Evolutionary conservation across 2,329 filamentous ascomycete genomes (phyloP).

Genomic region (Stagonosporopsis cucurbitacearum): DNA sequence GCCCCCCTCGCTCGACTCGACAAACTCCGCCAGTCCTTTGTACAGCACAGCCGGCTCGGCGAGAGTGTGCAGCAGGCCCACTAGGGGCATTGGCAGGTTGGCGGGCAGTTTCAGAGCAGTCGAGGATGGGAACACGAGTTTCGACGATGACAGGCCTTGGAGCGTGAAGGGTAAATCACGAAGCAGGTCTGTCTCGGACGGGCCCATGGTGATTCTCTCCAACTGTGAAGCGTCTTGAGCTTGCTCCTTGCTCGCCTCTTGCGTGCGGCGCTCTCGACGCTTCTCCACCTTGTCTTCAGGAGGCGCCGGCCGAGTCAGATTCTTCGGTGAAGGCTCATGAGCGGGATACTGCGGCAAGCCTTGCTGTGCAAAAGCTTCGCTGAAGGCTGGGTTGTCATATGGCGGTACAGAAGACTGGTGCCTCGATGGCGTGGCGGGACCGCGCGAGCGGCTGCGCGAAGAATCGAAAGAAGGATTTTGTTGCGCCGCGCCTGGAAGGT

Average conservation of each 20-base stretch:
- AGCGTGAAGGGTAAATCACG: slow-evolving; percentile 88
- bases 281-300: slow-evolving; percentile 34
- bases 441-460: slow-evolving; percentile 25
- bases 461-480: slow-evolving; percentile 17
- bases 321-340: slow-evolving; percentile 41
- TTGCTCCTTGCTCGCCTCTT: slow-evolving; percentile 36
- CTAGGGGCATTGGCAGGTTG: slow-evolving; percentile 80
- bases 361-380: slow-evolving; percentile 57
- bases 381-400: slow-evolving; percentile 38
- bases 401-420: slow-evolving; percentile 34
- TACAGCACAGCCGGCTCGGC: slow-evolving; percentile 96
- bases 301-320: slow-evolving; percentile 25
- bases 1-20: slow-evolving; percentile 79
- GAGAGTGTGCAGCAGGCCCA: slow-evolving; percentile 86
- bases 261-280: slow-evolving; percentile 36
- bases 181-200: slow-evolving; percentile 56
- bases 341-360: slow-evolving; percentile 52
- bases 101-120: slow-evolving; percentile 76
- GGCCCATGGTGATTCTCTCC: slow-evolving; percentile 29
- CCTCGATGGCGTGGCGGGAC: slow-evolving; percentile 40
- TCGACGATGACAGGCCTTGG: slow-evolving; percentile 87
- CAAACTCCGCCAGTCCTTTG: slow-evolving; percentile 77
- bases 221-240: slow-evolving; percentile 18
- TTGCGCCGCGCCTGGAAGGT: slow-evolving; percentile 51
- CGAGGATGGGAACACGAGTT: slow-evolving; percentile 75